phyloP scores from a whole-genome alignment of 2,329 filamentous ascomycete species.

The Colletotrichum noveboracense region DNA sequence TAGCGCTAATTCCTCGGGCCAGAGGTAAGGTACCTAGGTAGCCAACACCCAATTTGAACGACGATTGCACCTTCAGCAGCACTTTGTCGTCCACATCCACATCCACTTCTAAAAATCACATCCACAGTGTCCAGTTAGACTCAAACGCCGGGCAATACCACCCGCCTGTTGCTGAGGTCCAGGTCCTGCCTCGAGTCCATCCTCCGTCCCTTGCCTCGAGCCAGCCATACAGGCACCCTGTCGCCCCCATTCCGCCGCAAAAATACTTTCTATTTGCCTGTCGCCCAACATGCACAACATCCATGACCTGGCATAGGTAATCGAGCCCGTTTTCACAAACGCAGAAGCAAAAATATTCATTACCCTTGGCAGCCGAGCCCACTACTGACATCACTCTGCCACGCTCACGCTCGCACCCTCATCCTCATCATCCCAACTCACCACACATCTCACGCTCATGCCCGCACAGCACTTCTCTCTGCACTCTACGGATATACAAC shows the following conservation, averaged over 20 bases:
- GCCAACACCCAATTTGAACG: not conserved
- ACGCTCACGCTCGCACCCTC: not conserved
- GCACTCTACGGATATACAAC: not conserved
- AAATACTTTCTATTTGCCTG: not conserved
- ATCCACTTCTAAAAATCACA: not conserved
- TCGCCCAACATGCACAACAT: not conserved
- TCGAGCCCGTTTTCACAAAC: not conserved
- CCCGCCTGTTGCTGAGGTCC: not conserved
- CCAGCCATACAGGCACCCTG: not conserved
- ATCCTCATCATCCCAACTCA: not conserved
- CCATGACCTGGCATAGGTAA: not conserved
- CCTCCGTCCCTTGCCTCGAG: not conserved
- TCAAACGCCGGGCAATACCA: not conserved
- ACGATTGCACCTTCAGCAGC: not conserved
- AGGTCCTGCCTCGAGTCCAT: not conserved
- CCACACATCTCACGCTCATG: not conserved
- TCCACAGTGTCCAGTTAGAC: not conserved
- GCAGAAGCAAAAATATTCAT: not conserved
- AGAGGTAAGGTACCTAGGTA: not conserved
- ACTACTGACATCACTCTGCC: slow-evolving; percentile 12
- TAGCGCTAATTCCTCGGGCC: not conserved
- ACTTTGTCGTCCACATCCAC: not conserved
- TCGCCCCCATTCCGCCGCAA: not conserved
- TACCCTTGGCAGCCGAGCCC: not conserved
- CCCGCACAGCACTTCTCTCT: not conserved